These are phyloP conservation scores for Fomitopsis serialis DNA, from an alignment of 768 basidiomycete genomes.

Conservation along the genomic window DNA sequence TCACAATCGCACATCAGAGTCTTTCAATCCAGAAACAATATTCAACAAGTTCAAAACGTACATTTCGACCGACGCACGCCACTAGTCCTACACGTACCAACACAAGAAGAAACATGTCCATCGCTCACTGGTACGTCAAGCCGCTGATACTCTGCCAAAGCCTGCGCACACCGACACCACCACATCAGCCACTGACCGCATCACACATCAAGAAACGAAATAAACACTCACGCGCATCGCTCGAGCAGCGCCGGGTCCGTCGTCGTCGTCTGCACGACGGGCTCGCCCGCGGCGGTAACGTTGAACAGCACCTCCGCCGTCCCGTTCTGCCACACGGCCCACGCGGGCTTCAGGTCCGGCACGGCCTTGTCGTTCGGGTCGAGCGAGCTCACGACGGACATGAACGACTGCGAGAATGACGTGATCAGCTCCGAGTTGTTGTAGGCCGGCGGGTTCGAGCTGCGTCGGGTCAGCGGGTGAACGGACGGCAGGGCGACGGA, in stretches of 20 bases:
- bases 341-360: neutral
- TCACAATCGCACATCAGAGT: too few species aligned
- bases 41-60: too few species aligned
- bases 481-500: neutral
- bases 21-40: too few species aligned
- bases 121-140: too few species aligned
- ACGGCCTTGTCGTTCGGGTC: slow-evolving; percentile 18
- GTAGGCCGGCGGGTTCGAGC: slow-evolving; percentile 2
- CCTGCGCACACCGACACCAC: too few species aligned
- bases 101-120: too few species aligned
- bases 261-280: neutral
- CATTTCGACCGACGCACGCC: too few species aligned
- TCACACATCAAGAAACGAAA: too few species aligned
- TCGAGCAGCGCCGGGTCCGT: slow-evolving; percentile 5
- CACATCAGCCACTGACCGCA: too few species aligned
- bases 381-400: slow-evolving; percentile 17
- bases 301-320: slow-evolving; percentile 8
- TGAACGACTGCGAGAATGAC: slow-evolving; percentile 23
- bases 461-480: too few species aligned
- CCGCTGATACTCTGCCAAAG: too few species aligned
- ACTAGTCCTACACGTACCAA: too few species aligned
- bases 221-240: slow-evolving; percentile 7
- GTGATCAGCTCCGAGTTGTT: slow-evolving; percentile 22
- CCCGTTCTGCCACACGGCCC: neutral
- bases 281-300: slow-evolving; percentile 3